Evolutionary conservation across 345 rosid species (phyloP).

Genomic region (Eucalyptus tenuipes): DNA sequence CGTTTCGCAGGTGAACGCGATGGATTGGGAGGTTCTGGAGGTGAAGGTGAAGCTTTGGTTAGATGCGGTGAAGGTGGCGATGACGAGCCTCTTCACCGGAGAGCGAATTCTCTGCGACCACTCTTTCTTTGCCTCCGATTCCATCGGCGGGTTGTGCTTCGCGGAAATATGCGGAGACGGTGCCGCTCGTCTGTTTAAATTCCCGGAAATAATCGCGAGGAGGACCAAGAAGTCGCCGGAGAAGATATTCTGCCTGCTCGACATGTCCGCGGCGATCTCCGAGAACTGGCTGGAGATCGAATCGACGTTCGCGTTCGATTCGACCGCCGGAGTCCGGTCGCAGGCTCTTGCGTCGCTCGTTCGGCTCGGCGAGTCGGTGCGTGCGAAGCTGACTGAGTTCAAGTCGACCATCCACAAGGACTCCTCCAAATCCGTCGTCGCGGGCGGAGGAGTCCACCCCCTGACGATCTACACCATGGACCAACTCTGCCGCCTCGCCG

Average conservation of each 20-base stretch:
- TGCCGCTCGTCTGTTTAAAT: constrained; percentile 34
- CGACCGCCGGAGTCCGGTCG: constrained; percentile 19
- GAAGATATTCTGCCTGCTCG: constrained; percentile 48
- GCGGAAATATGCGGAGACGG: constrained; percentile 53
- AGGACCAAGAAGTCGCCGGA: constrained; percentile 32
- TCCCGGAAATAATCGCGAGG: constrained; percentile 42
- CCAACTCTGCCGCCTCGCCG: constrained; percentile 37
- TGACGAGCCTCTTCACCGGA: constrained; percentile 37
- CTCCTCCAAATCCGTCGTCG: constrained; percentile 24
- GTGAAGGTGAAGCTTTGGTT: constrained; percentile 44
- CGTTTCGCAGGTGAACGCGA: constrained; percentile 32
- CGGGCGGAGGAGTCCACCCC: constrained; percentile 43
- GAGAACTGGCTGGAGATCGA: constrained; percentile 32
- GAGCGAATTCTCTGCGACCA: constrained; percentile 62
- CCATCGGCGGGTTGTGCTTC: constrained; percentile 53
- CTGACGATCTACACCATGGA: constrained; percentile 39
- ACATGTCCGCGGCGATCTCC: constrained; percentile 34
- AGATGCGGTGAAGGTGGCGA: constrained; percentile 38
- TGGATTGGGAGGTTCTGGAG: constrained; percentile 49
- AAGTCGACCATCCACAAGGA: constrained; percentile 39
- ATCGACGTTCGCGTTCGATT: constrained; percentile 34
- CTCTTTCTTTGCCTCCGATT: constrained; percentile 42
- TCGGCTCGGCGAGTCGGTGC: constrained; percentile 33
- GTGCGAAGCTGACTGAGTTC: constrained; percentile 23
- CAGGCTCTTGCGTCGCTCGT: constrained; percentile 39